Evolutionary conservation across 768 basidiomycete genomes (phyloP), one percentile per base, ranked within the genome.

Genomic region (Hirschioporus abietinus): DNA sequence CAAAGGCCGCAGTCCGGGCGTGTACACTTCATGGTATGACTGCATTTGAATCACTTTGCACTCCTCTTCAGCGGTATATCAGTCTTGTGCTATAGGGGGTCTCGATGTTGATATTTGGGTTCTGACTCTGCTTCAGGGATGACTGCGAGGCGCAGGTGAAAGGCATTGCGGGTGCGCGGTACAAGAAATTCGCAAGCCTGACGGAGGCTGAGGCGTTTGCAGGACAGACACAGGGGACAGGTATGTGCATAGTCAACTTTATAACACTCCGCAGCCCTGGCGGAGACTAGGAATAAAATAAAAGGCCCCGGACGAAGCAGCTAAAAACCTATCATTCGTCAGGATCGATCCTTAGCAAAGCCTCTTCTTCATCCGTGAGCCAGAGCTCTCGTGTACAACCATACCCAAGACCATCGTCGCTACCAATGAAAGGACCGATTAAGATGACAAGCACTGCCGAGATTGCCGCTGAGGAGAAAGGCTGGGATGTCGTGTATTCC

Each of bases 71-170:
- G 23, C 10, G n/a, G 30, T 26, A 59, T 9, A 26, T 26, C 25
- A 30, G 8, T 30, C 30, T 30, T 30, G 2, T 30, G 30, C 30
- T 30, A 30, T 30, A 3, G 30, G 30, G 8, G 30, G 30, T 3
- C 4, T 30, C 30, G 30, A 2, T 30, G 30, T 30, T 30, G n/a
- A 3, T 30, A 30, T 30, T 8, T 30, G 30, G 30, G 8, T 30
- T 30, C 30, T 30, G 30, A 30, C 30, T 30, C 30, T 30, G 58
- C 66, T 35, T 25, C 72, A 94, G 93, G 93, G 78, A 77, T 7
- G 92, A 95, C 18, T 90, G 90, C 69, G 80, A 88, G 71, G 74
- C 74, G 0, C 92, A 94, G 73, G 81, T 88, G 52, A 85, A 88
- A 66, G 87, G 88, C 35, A 93, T 84, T 72, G 42, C 79, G 0